These are phyloP conservation scores for Sanguinoderma infundibulare DNA, from an alignment of 1,284 basidiomycete genomes.

Conservation along the genomic window DNA sequence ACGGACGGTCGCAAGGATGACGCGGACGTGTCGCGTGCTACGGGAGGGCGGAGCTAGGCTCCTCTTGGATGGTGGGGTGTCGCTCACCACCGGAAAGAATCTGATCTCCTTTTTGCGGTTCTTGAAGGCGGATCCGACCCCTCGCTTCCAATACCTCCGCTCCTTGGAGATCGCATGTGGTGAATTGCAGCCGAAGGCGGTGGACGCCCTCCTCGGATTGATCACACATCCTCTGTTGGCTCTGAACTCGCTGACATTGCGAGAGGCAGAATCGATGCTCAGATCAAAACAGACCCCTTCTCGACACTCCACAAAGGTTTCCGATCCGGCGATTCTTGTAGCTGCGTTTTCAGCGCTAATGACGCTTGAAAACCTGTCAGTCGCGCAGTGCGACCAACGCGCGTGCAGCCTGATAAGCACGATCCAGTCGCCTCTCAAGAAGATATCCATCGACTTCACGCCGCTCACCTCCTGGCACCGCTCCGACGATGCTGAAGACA, in stretches of 20 bases:
- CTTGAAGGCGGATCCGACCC: background rate
- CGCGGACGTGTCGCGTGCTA: conserved; percentile 13
- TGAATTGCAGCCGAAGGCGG: background rate
- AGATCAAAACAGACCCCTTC: background rate
- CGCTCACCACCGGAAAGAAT: background rate
- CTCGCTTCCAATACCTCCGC: conserved; percentile 8
- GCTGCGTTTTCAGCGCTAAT: conserved; percentile 1
- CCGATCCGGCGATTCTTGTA: background rate
- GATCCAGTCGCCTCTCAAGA: conserved; percentile 5
- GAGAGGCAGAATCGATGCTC: conserved; percentile 12
- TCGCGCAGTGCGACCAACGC: conserved; percentile 1
- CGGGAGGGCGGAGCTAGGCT: conserved; percentile 7
- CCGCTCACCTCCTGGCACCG: background rate
- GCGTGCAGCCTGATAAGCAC: background rate
- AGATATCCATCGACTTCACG: conserved; percentile 5
- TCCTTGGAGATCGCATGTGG: conserved; percentile 4
- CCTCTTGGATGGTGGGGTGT: conserved; percentile 10
- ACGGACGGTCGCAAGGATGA: conserved; percentile 3
- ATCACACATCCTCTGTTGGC: conserved; percentile 2
- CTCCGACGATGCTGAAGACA: background rate
- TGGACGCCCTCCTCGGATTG: background rate
- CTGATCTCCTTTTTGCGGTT: conserved; percentile 13
- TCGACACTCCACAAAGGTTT: no score
- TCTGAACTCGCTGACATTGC: conserved; percentile 6
- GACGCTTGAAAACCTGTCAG: conserved; percentile 9